A percentile compares a stretch with the other conserved stretches of the same genome.
phyloP scores from a whole-genome alignment of 2,329 filamentous ascomycete genomes.

The Knufia fluminis region DNA sequence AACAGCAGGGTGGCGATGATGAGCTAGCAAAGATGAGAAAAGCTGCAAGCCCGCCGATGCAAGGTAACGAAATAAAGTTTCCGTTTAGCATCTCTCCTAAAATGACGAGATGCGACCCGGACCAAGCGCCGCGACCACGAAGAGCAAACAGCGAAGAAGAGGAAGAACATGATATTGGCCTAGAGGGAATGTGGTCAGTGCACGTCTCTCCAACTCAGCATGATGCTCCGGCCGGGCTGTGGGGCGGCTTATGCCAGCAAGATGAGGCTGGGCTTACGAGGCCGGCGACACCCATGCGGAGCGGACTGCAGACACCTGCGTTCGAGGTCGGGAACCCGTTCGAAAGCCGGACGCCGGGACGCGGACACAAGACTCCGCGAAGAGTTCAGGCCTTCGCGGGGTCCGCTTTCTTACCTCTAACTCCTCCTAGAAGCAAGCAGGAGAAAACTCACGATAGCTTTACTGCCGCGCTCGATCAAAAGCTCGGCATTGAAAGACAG shows the following conservation, averaged over 20 bases:
- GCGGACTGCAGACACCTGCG: slow-evolving; percentile 31
- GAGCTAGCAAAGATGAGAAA: slow-evolving; percentile 47
- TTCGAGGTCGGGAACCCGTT: slow-evolving; percentile 27
- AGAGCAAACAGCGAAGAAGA: slow-evolving; percentile 41
- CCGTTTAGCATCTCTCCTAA: slow-evolving; percentile 75
- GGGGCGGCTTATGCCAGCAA: slow-evolving; percentile 26
- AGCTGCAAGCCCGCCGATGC: slow-evolving; percentile 68
- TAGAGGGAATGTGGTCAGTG: slow-evolving; percentile 18
- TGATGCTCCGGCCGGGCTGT: slow-evolving; percentile 20
- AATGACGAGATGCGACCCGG: slow-evolving; percentile 72
- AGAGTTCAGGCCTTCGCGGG: slow-evolving; percentile 10
- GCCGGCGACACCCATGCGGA: slow-evolving; percentile 21
- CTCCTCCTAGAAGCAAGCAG: slow-evolving; percentile 40
- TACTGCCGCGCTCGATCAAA: slow-evolving; percentile 23
- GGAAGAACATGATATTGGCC: slow-evolving; percentile 42
- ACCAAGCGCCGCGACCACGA: slow-evolving; percentile 50
- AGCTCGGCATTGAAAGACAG: slow-evolving; percentile 32
- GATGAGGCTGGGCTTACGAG: slow-evolving; percentile 19
- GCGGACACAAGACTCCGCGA: slow-evolving; percentile 27
- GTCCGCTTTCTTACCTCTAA: slow-evolving; percentile 26
- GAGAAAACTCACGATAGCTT: slow-evolving; percentile 35
- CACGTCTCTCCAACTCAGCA: slow-evolving; percentile 7
- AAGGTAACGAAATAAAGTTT: slow-evolving; percentile 71
- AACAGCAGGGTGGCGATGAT: slow-evolving; percentile 21
- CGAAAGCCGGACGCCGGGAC: slow-evolving; percentile 15